Evolutionary conservation across 2,329 filamentous ascomycete genomes (phyloP), one percentile per base, ranked within the genome.

Genomic region (Botrytis galanthina): DNA sequence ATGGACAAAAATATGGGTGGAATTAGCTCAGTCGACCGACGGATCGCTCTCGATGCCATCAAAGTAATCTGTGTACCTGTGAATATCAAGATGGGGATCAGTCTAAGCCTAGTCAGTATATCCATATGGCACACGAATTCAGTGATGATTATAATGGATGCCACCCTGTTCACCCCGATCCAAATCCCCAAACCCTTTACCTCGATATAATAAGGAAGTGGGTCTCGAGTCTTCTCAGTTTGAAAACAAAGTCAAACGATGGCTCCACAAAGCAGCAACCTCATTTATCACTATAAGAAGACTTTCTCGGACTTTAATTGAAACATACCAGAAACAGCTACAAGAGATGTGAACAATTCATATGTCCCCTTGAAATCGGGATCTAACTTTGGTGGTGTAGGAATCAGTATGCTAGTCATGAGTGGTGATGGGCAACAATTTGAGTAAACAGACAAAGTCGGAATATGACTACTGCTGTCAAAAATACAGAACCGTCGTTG

Each of bases 371-470:
- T 16, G 14, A 5, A n/a, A 54, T 18, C 12, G n/a, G 12, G 2
- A 29, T 1, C 0, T 0, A 29, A 2, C 14, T 29, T n/a, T n/a
- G 51, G 0, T 54, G 7, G 29, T 29, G 0, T 54, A 0, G n/a
- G 10, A 51, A 14, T 12, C 4, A n/a, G 48, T 14, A 51, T 51
- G 4, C 48, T 51, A 10, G 4, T 4, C 10, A 14, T 51, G 1
- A 51, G 1, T n/a, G n/a, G 14, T 16, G 26, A 54, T 54, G 51
- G 26, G 3, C 16, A 2, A n/a, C 18, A 6, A 29, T 18, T 54
- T 18, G n/a, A 5, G 5, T n/a, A 54, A 7, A 16, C 14, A n/a
- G 10, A n/a, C 5, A 51, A n/a, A n/a, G 22, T 51, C 3, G 26
- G 5, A 18, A 8, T 16, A 7, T 29, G n/a, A 2, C 51, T 54